A percentile compares a stretch with the other conserved stretches of the same genome.
Evolutionary conservation across 2,329 filamentous ascomycete genomes (phyloP).

Genomic region (Chaetomiaceae sp.): DNA sequence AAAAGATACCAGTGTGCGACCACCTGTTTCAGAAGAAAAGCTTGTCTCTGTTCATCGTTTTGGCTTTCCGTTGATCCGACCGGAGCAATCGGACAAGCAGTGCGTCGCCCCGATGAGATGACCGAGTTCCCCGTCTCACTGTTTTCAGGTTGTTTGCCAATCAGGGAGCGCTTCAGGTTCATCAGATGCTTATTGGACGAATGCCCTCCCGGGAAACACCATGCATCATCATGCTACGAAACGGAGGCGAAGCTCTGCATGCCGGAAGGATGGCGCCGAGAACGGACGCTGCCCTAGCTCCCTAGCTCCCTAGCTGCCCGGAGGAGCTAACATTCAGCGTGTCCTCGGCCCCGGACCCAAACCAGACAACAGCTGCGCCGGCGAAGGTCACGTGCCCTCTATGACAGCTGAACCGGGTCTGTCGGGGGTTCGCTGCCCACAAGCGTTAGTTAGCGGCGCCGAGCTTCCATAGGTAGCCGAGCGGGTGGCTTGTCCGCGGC

Average conservation of each 20-base stretch:
- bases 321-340: background rate
- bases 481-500: constrained; percentile 7
- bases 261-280: background rate
- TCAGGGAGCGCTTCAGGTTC: background rate
- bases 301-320: too few relatives aligned
- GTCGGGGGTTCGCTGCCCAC: background rate
- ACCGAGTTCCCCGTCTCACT: background rate
- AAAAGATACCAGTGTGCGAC: background rate
- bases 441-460: background rate
- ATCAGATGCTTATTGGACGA: background rate
- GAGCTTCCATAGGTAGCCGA: background rate
- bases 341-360: background rate
- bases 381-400: too few relatives aligned
- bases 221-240: too few relatives aligned
- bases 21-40: too few relatives aligned
- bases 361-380: background rate
- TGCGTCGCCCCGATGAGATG: too few relatives aligned
- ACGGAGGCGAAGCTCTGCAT: background rate
- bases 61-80: background rate
- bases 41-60: too few relatives aligned
- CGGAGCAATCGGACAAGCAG: too few relatives aligned
- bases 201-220: too few relatives aligned
- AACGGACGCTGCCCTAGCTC: background rate
- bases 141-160: background rate
- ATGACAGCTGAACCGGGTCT: too few relatives aligned